A percentile compares a stretch with the other conserved stretches of the same genome.
phyloP scores from a whole-genome alignment of 2,329 filamentous ascomycete species.

The Biscogniauxia mediterranea region DNA sequence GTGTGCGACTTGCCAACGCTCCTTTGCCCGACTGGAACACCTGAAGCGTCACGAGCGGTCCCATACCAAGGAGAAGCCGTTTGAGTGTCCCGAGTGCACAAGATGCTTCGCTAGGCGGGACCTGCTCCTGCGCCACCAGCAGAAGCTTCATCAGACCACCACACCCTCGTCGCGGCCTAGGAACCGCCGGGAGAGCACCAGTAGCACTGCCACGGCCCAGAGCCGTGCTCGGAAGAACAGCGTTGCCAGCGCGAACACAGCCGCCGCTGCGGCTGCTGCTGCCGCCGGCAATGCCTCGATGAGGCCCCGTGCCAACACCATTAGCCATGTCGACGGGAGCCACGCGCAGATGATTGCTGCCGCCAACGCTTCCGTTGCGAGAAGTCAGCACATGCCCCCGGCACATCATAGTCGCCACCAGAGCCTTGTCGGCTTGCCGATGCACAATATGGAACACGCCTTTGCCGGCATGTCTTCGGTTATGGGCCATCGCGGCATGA shows the following conservation, averaged over 20 bases:
- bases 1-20: constrained; percentile 85
- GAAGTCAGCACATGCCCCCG: constrained; percentile 43
- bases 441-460: constrained; percentile 58
- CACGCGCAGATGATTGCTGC: constrained; percentile 71
- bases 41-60: constrained; percentile 89
- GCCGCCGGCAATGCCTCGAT: constrained; percentile 58
- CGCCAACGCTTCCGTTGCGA: constrained; percentile 52
- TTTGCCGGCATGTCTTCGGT: constrained; percentile 72
- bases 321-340: constrained; percentile 83
- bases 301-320: constrained; percentile 91
- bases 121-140: constrained; percentile 88
- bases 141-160: constrained; percentile 94
- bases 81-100: constrained; percentile 92
- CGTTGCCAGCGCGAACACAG: constrained; percentile 58
- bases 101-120: constrained; percentile 94
- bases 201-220: constrained; percentile 63
- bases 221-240: constrained; percentile 91
- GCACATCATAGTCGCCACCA: constrained; percentile 71
- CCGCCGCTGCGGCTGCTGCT: constrained; percentile 46
- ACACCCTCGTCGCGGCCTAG: constrained; percentile 84
- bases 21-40: constrained; percentile 93
- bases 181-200: constrained; percentile 86
- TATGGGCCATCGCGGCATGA: constrained; percentile 63
- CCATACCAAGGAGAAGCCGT: constrained; percentile 82
- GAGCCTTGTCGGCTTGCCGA: constrained; percentile 67